Evolutionary conservation across 805 yeast species (phyloP).

Genomic region (Sungouiella blattae): DNA sequence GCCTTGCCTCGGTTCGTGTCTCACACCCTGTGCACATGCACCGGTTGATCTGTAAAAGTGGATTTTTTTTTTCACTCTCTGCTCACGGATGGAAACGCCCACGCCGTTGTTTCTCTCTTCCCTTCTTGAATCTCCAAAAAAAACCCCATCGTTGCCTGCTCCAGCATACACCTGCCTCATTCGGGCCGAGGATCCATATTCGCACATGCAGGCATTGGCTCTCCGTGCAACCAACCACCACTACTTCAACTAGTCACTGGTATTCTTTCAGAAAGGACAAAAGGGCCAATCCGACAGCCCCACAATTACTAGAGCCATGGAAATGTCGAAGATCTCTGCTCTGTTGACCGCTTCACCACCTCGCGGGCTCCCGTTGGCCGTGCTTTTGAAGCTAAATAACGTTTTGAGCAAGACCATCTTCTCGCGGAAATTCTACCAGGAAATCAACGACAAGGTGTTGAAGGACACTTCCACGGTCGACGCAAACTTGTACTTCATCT

Average conservation of each 20-base stretch:
- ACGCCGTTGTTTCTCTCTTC: too few relatives aligned
- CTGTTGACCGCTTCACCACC: background rate
- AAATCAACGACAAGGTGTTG: slow-evolving; percentile 38
- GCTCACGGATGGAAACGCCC: too few relatives aligned
- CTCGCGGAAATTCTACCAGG: slow-evolving; percentile 38
- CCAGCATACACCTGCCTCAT: background rate
- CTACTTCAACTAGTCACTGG: background rate
- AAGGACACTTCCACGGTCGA: slow-evolving; percentile 33
- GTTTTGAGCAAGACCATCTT: slow-evolving; percentile 31
- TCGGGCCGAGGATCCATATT: background rate
- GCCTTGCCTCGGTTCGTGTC: too few relatives aligned
- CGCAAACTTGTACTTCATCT: slow-evolving; percentile 37
- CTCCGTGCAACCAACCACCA: background rate
- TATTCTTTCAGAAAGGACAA: too few relatives aligned
- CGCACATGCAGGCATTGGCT: background rate
- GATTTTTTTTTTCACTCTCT: too few relatives aligned
- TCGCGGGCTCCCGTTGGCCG: slow-evolving; percentile 16
- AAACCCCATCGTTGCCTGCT: too few relatives aligned
- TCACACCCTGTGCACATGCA: too few relatives aligned
- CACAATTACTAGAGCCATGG: background rate
- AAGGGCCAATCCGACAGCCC: background rate
- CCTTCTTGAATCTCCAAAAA: too few relatives aligned
- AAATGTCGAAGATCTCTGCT: background rate
- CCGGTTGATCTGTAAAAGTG: too few relatives aligned
- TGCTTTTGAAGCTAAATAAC: slow-evolving; percentile 25